Conservation (phyloP, 2,329 filamentous ascomycete genomes). For the Akanthomyces uredinophilus region DNA sequence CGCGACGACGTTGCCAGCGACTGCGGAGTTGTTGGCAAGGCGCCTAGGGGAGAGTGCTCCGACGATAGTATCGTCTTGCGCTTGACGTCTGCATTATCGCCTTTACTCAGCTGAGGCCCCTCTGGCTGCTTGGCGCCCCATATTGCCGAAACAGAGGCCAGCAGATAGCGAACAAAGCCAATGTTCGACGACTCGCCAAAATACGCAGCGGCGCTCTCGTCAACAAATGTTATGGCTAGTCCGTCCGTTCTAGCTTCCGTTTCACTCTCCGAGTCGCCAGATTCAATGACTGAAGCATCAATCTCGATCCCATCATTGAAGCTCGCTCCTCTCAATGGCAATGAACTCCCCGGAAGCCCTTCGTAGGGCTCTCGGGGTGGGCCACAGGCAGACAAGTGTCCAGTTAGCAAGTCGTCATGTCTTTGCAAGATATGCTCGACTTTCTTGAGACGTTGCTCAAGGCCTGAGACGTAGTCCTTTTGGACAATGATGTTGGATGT, state of each 20-base stretch:
- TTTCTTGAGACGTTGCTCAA: slow-evolving; percentile 18
- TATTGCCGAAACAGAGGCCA: slow-evolving; percentile 16
- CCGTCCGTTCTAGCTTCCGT: slow-evolving; percentile 21
- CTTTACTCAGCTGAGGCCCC: not conserved
- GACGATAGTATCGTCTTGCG: not conserved
- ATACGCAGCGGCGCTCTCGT: slow-evolving; percentile 18
- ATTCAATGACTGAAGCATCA: slow-evolving; percentile 15
- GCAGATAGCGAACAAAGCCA: slow-evolving; percentile 20
- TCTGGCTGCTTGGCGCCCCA: slow-evolving; percentile 6
- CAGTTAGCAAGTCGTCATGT: slow-evolving; percentile 14
- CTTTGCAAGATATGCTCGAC: slow-evolving; percentile 19
- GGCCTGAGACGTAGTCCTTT: slow-evolving; percentile 16
- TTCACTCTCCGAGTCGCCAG: slow-evolving; percentile 16
- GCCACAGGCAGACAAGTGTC: slow-evolving; percentile 5
- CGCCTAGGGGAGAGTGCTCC: slow-evolving; percentile 8
- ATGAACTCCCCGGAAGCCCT: not conserved
- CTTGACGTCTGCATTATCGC: not conserved
- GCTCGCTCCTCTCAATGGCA: not conserved
- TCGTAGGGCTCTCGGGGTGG: not conserved
- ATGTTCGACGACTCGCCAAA: slow-evolving; percentile 24
- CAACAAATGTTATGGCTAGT: slow-evolving; percentile 21
- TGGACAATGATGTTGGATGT: slow-evolving; percentile 17
- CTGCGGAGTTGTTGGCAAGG: not conserved
- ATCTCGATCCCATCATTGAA: slow-evolving; percentile 3
- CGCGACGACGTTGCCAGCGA: not conserved